Conservation (phyloP, 2,329 filamentous ascomycete genomes). For the Thelonectria blattea region DNA sequence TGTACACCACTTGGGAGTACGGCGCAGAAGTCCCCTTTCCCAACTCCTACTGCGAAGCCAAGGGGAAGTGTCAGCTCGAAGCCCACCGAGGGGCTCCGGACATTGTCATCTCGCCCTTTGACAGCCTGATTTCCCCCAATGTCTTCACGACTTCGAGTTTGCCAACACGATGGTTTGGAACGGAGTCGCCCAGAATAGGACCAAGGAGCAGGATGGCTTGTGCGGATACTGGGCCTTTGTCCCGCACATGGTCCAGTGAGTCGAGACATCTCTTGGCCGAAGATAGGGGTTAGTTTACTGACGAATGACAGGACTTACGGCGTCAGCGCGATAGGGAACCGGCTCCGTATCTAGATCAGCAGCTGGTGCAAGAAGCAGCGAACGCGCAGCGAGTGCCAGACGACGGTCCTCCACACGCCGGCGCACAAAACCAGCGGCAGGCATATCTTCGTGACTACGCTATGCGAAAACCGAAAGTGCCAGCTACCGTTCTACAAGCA, state of each 20-base stretch:
- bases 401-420: neutral
- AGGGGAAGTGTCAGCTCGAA: neutral
- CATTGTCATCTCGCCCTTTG: neutral
- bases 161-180: no score
- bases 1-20: neutral
- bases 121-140: neutral
- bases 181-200: no score
- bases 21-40: slow-evolving; percentile 3
- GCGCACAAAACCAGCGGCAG: neutral
- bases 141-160: no score
- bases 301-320: neutral
- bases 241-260: neutral
- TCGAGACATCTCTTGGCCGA: no score
- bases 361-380: no score
- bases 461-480: neutral
- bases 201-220: neutral
- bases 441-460: slow-evolving; percentile 10
- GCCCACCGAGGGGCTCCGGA: no score
- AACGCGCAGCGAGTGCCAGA: slow-evolving; percentile 3
- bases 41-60: neutral
- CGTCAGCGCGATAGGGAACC: neutral
- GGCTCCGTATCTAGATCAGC: no score
- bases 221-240: slow-evolving; percentile 23
- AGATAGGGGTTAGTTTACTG: no score
- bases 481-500: slow-evolving; percentile 13